Base-by-base conservation (phyloP, 2,329 filamentous ascomycete genomes). In the Fusarium decemcellulare region DNA sequence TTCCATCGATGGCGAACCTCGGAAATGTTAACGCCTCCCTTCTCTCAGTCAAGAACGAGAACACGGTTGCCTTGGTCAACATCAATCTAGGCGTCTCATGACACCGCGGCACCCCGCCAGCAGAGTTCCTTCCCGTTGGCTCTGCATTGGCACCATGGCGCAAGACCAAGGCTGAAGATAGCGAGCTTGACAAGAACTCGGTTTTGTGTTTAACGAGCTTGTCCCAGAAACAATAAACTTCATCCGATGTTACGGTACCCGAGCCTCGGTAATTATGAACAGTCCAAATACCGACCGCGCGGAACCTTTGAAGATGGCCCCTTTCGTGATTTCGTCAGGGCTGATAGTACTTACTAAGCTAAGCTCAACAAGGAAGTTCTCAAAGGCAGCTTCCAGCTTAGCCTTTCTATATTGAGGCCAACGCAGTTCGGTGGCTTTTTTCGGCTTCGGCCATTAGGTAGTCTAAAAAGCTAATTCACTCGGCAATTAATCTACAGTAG, bases 71-170 rank as follows among this genome's bases (percentile, higher is more conserved):
- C 12, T 32, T 57, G 32, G 46, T 43, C 6, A 57, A 60, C 14
- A 23, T 61, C 39, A 65, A 61, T 23, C 18, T 65, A 14, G 57
- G 61, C 23, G 18, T 60, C 27, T 56, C 57, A 18, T 11, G 44
- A 10, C 44, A 27, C 14, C 36, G 37, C 5, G 23, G 14, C 3
- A 30, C 12, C 3, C 51, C 61, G 2, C 44, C 55, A n/a, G 27
- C 16, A 14, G 56, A 65, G 39, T 65, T 52, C 23, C 36, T 40
- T 2, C 42, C 36, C 8, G 37, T 65, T 3, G 56, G 56, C 50
- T 42, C 30, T 29, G 23, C 51, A 7, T 42, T 65, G 8, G 23
- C 61, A 1, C 9, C 43, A 34, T 23, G 55, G 43, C 39, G 61
- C 18, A 43, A 30, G 44, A 18, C 3, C 3, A 37, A 56, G 11